Percentiles rank a stretch among this genome's conserved stretches.
Conservation (phyloP, 106 monocot species). For the Dendrobium officinale region DNA sequence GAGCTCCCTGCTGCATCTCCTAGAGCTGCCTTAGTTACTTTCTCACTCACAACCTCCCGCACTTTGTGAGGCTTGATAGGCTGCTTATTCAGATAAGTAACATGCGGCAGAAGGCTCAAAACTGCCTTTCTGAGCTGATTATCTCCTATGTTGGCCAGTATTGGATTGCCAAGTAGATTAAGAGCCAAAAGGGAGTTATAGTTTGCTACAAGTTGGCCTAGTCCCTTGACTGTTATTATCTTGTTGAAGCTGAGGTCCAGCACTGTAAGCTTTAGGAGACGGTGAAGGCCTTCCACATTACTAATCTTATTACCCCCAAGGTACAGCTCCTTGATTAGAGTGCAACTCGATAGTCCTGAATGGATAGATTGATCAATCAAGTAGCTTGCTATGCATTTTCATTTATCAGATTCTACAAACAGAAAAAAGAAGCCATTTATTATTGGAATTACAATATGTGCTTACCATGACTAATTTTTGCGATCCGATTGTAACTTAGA, state of each 20-base stretch:
- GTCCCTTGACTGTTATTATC: slow-evolving; percentile 61
- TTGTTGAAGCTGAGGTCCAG: slow-evolving; percentile 67
- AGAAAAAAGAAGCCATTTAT: neutral
- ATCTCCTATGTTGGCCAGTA: slow-evolving; percentile 74
- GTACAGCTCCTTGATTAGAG: slow-evolving; percentile 65
- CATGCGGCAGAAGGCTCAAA: slow-evolving; percentile 53
- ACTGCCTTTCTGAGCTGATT: slow-evolving; percentile 73
- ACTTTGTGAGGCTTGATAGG: slow-evolving; percentile 50
- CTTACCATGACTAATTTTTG: slow-evolving; percentile 85
- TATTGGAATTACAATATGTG: slow-evolving; percentile 1
- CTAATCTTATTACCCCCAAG: slow-evolving; percentile 84
- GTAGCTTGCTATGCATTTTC: too few species aligned
- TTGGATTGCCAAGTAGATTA: slow-evolving; percentile 80
- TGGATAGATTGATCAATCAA: neutral
- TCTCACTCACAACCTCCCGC: slow-evolving; percentile 50
- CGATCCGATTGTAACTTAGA: slow-evolving; percentile 83
- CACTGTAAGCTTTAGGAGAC: slow-evolving; percentile 67
- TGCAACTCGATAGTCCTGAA: slow-evolving; percentile 2
- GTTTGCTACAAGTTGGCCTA: slow-evolving; percentile 90
- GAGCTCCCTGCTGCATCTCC: slow-evolving; percentile 27
- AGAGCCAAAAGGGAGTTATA: slow-evolving; percentile 72
- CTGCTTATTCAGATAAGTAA: slow-evolving; percentile 81
- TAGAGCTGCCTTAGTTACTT: slow-evolving; percentile 65
- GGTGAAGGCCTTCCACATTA: slow-evolving; percentile 82
- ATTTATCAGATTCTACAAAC: neutral